These are phyloP conservation scores for Penicillium paxilli DNA, from an alignment of 495 filamentous ascomycete species.

Conservation along the genomic window DNA sequence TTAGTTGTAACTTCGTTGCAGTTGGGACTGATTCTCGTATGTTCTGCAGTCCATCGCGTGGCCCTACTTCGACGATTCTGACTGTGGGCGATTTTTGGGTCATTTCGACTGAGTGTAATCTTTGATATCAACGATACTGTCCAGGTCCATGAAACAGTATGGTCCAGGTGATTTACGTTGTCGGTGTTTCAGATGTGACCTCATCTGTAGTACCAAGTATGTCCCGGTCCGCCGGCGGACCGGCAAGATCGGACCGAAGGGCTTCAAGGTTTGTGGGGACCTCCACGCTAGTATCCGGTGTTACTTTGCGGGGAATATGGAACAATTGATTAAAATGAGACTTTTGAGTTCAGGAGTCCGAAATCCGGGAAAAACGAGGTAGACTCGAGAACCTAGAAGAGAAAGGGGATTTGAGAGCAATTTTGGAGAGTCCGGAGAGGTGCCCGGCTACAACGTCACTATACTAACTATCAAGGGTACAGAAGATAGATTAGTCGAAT, in stretches of 20 bases:
- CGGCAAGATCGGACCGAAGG: not conserved
- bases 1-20: constrained; percentile 38
- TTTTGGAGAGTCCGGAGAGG: no score
- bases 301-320: not conserved
- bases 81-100: constrained; percentile 16
- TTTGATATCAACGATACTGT: not conserved
- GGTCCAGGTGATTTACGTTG: not conserved
- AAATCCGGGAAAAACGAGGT: not conserved
- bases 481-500: no score
- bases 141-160: no score
- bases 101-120: not conserved
- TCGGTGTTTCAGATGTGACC: not conserved
- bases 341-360: no score
- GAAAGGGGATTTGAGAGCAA: not conserved
- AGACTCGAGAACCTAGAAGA: not conserved
- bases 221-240: not conserved
- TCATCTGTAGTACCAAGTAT: not conserved
- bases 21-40: constrained; percentile 37
- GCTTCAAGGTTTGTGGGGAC: not conserved
- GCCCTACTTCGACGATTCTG: constrained; percentile 48
- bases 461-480: no score
- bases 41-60: constrained; percentile 49
- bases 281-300: not conserved
- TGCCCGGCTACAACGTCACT: no score
- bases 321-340: no score